A percentile compares a stretch with the other conserved stretches of the same genome.
These are phyloP conservation scores for Phtheirospermum japonicum DNA, from an alignment of 257 asterid species.

Conservation along the genomic window DNA sequence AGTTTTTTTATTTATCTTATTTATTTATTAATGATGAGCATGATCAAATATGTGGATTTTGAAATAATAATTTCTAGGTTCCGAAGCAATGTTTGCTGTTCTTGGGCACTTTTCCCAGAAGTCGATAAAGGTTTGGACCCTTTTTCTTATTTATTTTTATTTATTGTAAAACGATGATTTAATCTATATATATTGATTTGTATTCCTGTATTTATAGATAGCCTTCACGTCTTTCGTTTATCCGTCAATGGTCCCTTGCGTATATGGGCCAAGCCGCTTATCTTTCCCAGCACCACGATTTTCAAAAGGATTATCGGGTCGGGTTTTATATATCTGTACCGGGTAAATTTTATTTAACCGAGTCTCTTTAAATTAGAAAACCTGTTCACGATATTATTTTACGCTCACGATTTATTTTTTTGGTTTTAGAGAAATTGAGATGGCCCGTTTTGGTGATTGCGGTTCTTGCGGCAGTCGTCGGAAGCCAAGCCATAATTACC, in stretches of 20 bases:
- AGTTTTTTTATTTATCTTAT: not conserved
- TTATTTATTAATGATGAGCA: not conserved
- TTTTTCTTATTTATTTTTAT: too few relatives aligned
- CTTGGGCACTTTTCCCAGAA: constrained; percentile 86
- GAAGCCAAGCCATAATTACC: constrained; percentile 90
- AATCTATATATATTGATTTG: not conserved
- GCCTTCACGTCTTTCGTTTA: constrained; percentile 77
- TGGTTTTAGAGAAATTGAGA: constrained; percentile 48
- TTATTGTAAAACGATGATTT: not conserved
- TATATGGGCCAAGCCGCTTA: constrained; percentile 98
- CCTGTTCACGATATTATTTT: not conserved
- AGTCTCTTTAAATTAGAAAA: not conserved
- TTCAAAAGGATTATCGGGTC: constrained; percentile 38
- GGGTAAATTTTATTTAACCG: constrained; percentile 39
- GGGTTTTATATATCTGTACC: constrained; percentile 94
- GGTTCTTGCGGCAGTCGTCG: constrained; percentile 86
- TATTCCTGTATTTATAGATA: constrained; percentile 40
- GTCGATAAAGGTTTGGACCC: constrained; percentile 64
- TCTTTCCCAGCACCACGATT: constrained; percentile 64
- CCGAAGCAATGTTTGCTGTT: constrained; percentile 99
- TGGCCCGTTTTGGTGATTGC: constrained; percentile 91
- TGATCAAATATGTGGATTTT: not conserved
- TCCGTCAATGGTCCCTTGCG: constrained; percentile 80
- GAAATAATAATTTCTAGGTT: constrained; percentile 50
- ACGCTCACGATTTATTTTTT: not conserved